These are phyloP conservation scores for Botrytis byssoidea DNA, from an alignment of 2,329 filamentous ascomycete species.

Conservation along the genomic window DNA sequence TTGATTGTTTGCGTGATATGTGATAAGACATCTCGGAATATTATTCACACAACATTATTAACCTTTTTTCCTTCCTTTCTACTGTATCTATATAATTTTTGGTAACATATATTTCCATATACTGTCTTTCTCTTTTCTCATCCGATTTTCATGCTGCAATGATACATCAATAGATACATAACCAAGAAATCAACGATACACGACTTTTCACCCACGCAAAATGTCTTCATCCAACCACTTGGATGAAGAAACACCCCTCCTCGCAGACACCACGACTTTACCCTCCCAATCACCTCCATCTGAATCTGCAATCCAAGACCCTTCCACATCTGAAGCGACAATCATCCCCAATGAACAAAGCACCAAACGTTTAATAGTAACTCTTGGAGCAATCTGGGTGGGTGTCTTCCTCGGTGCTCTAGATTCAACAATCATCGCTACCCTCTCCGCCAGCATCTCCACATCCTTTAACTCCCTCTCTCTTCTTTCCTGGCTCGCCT, in stretches of 20 bases:
- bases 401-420: constrained; percentile 64
- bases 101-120: background rate
- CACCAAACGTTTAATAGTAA: constrained; percentile 50
- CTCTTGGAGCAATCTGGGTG: constrained; percentile 55
- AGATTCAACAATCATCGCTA: constrained; percentile 83
- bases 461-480: constrained; percentile 79
- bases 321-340: constrained; percentile 26
- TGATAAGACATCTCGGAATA: background rate
- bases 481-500: constrained; percentile 82
- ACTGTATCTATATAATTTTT: background rate
- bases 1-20: background rate
- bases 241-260: constrained; percentile 37
- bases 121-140: background rate
- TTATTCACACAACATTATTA: background rate
- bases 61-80: background rate
- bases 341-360: constrained; percentile 51
- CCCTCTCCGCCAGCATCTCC: constrained; percentile 78
- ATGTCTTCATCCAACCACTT: background rate
- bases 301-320: background rate
- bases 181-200: background rate
- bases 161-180: background rate
- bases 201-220: background rate
- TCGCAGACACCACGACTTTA: constrained; percentile 23
- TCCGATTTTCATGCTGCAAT: background rate
- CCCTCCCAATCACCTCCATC: background rate